Conservation (phyloP, 2,329 filamentous ascomycete species). For the Arachnopeziza araneosa region DNA sequence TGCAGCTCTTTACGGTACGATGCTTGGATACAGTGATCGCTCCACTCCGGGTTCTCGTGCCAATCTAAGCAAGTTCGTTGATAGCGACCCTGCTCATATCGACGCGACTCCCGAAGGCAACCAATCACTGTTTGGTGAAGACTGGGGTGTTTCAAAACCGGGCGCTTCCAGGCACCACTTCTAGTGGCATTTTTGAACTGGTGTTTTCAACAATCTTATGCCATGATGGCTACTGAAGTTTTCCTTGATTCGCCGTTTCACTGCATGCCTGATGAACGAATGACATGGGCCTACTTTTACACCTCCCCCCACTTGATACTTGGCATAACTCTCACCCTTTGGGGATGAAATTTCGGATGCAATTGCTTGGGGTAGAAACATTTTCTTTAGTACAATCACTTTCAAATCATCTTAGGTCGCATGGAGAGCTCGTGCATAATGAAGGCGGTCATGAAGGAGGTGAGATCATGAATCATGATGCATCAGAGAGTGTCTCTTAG, state of each 20-base stretch:
- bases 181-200: neutral
- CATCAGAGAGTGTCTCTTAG: neutral
- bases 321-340: neutral
- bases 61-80: constrained; percentile 19
- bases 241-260: neutral
- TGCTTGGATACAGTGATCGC: constrained; percentile 23
- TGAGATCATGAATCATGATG: neutral
- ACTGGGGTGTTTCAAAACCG: constrained; percentile 19
- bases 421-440: neutral
- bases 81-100: constrained; percentile 19
- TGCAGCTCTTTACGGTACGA: constrained; percentile 21
- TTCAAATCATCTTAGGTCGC: neutral
- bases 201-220: neutral
- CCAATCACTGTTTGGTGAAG: constrained; percentile 27
- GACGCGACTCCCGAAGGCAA: constrained; percentile 24
- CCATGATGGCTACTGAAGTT: neutral
- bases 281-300: neutral
- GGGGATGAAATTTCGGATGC: neutral
- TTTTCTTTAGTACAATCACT: neutral
- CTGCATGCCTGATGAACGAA: neutral
- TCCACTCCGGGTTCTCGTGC: constrained; percentile 10
- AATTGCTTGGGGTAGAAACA: neutral
- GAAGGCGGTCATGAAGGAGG: too few species aligned
- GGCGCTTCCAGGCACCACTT: neutral
- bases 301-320: neutral